These are phyloP conservation scores for Ceratocystis albifundus DNA, from an alignment of 2,329 filamentous ascomycete species.

Conservation along the genomic window DNA sequence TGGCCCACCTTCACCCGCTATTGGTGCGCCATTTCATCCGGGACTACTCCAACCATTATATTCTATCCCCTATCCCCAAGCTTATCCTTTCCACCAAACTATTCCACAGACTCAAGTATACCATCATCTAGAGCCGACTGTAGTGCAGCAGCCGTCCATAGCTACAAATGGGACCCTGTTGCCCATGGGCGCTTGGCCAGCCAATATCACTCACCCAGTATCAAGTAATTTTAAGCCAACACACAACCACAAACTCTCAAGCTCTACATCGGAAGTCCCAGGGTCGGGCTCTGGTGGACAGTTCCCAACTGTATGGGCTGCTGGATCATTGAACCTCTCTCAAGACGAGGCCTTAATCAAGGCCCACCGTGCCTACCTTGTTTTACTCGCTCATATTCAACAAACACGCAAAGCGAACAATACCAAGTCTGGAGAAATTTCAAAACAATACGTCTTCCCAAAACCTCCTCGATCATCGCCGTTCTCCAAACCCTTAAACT, in stretches of 20 bases:
- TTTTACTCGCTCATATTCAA: slow-evolving; percentile 5
- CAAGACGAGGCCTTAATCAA: slow-evolving; percentile 3
- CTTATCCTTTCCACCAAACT: not conserved
- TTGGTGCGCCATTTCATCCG: slow-evolving; percentile 20
- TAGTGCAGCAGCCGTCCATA: not conserved
- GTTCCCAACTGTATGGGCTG: not conserved
- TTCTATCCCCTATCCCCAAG: slow-evolving; percentile 2
- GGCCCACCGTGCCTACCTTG: slow-evolving; percentile 13
- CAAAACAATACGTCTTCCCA: slow-evolving; percentile 16
- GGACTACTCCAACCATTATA: slow-evolving; percentile 15
- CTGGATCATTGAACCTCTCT: not conserved
- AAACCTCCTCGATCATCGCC: slow-evolving; percentile 16
- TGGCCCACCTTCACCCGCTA: slow-evolving; percentile 22
- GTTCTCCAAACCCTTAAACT: not conserved
- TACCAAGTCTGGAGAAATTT: not conserved
- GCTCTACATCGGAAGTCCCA: not conserved
- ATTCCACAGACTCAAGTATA: slow-evolving; percentile 9
- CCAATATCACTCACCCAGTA: not conserved
- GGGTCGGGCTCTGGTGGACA: not conserved
- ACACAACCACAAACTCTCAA: not conserved
- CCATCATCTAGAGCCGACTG: not conserved
- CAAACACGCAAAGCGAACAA: slow-evolving; percentile 3
- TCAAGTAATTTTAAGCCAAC: not conserved
- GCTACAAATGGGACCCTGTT: not conserved
- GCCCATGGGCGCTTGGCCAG: not conserved